These are phyloP conservation scores for Fusarium subtropicale DNA, from an alignment of 2,329 filamentous ascomycete species.

Conservation along the genomic window DNA sequence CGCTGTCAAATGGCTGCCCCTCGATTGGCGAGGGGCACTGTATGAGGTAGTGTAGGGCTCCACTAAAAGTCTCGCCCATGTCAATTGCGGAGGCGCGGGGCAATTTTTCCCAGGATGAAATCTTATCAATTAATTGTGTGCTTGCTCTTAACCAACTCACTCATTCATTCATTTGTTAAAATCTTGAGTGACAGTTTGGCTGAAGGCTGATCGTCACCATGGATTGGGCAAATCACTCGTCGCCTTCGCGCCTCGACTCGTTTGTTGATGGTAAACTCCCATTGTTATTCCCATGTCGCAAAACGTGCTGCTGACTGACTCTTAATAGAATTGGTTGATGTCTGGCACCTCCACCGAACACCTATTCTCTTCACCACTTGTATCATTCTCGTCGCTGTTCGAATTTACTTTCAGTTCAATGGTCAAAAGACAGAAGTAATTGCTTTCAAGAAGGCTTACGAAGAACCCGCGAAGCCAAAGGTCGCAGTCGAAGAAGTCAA, in stretches of 20 bases:
- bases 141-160: constrained; percentile 4
- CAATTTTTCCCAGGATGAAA: constrained; percentile 42
- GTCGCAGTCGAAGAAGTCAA: constrained; percentile 9
- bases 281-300: constrained; percentile 1
- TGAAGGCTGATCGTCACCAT: constrained; percentile 32
- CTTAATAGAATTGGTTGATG: constrained; percentile 53
- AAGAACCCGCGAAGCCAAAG: constrained; percentile 34
- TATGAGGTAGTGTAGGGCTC: constrained; percentile 32
- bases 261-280: constrained; percentile 43
- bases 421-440: constrained; percentile 52
- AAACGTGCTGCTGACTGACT: constrained; percentile 22
- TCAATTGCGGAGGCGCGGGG: constrained; percentile 37
- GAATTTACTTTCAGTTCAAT: constrained; percentile 57
- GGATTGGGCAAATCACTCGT: constrained; percentile 45
- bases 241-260: constrained; percentile 42
- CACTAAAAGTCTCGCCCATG: constrained; percentile 35
- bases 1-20: constrained; percentile 39
- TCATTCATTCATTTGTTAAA: background rate
- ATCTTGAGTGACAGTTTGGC: constrained; percentile 17
- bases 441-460: constrained; percentile 54
- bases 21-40: constrained; percentile 39
- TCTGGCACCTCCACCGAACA: constrained; percentile 62
- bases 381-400: constrained; percentile 53
- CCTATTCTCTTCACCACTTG: constrained; percentile 57
- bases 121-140: constrained; percentile 26